phyloP scores from a whole-genome alignment of 768 basidiomycete species.

The Amanita thiersii region DNA sequence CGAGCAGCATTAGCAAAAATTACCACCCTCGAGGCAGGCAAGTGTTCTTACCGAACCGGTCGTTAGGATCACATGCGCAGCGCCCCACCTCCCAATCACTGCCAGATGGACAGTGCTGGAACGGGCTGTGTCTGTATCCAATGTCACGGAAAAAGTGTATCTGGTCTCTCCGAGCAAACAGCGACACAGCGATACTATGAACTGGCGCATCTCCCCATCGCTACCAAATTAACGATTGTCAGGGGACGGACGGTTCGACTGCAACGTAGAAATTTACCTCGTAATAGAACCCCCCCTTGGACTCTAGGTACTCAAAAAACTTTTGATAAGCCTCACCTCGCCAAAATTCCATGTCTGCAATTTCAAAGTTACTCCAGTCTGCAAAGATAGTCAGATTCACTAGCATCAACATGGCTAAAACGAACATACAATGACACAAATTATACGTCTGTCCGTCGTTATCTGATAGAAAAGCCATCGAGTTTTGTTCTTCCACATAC shows the following conservation, averaged over 20 bases:
- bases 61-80: conserved; percentile 65
- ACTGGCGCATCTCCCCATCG: conserved; percentile 76
- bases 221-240: conserved; percentile 20
- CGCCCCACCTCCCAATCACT: conserved; percentile 47
- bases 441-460: conserved; percentile 60
- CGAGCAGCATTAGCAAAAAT: not conserved
- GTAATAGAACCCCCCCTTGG: conserved; percentile 85
- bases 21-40: conserved; percentile 6
- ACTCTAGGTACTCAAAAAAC: conserved; percentile 79
- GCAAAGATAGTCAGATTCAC: not conserved
- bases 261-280: conserved; percentile 40
- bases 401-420: not conserved
- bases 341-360: conserved; percentile 88
- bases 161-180: conserved; percentile 68
- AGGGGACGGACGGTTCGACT: not conserved
- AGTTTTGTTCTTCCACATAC: conserved; percentile 53
- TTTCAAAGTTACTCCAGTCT: conserved; percentile 94
- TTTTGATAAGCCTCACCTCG: conserved; percentile 72
- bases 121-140: conserved; percentile 75
- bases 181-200: conserved; percentile 74
- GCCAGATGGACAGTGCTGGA: conserved; percentile 67
- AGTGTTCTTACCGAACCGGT: conserved; percentile 69
- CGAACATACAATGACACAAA: conserved; percentile 52
- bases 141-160: conserved; percentile 82
- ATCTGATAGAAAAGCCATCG: conserved; percentile 69